Evolutionary conservation across 768 basidiomycete genomes (phyloP), one percentile per base, ranked within the genome.

Genomic region (Russula ochroleuca): DNA sequence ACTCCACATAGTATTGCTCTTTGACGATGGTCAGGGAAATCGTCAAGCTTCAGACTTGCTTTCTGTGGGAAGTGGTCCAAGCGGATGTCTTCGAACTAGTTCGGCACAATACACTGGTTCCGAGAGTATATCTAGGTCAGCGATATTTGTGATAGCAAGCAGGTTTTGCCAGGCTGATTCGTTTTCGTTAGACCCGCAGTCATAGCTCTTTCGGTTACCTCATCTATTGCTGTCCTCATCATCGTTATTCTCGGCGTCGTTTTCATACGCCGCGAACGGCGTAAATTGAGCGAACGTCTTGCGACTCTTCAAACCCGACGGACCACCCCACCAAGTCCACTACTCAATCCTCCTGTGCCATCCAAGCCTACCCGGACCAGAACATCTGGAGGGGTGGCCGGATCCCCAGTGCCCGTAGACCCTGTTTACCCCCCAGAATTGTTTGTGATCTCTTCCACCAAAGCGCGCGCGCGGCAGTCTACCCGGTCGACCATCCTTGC

Each of bases 21-120:
- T 84, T 52, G 74, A 77, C 57, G 80, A 81, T 65, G 74, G 75
- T 2, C 62, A 70, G 17, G 75, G 73, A 1, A 72, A 78, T 58
- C 70, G 66, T 31, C 75, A 81, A 66, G 78, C 81, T 4, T 78
- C 80, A 1, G 60, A 73, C 23, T 71, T 83, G 31, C 68, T 84
- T 15, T 76, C 77, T 8, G 75, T 83, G 72, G 66, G 40, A 72
- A 74, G 63, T 11, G 65, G 68, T 68, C 62, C 69, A 48, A 67
- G 66, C 5, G 56, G 63, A 31, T 77, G 76, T 66, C 61, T 77
- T 37, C 25, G 6, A 17, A 7, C 33, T n/a, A 25, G n/a, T 23
- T 41, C 47, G 19, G 23, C 40, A 31, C 10, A 4, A 47, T 28
- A 45, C 15, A 19, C 57, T 33, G 23, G 43, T 52, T 28, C 3